Evolutionary conservation across 345 rosid species (phyloP), one percentile per base, ranked within the genome.

Genomic region (Rhodomyrtus tomentosa): DNA sequence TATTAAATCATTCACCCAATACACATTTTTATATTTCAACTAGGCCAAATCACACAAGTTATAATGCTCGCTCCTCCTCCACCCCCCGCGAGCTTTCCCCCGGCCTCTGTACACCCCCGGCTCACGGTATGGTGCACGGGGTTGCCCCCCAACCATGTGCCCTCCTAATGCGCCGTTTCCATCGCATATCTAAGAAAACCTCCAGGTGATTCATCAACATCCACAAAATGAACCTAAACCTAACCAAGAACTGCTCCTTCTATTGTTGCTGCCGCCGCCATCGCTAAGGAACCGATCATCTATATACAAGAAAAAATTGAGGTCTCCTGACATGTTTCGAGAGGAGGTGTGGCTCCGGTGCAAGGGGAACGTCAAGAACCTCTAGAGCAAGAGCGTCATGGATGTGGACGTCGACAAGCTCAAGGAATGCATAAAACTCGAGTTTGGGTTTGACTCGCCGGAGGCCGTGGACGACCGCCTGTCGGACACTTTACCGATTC

Each of bases 321-420:
- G 97, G 99, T 96, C 99, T 3, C 98, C 99, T 18, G 99, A 95
- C 87, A 87, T 92, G 10, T 88, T 86, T 88, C 89, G 99, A 52
- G 95, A 96, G 7, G 98, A 95, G 91, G 98, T 94, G 13, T 96
- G 99, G 99, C 91, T 89, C 15, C 87, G 92, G 85, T 93, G 98
- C 81, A 95, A 93, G 38, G 94, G 93, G 7, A 90, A 82, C 82
- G 82, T 84, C 56, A 91, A 87, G 86, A 89, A 85, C 55, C 85
- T 85, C 82, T 87, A 92, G 5, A 93, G 93, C 84, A 96, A 93
- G 90, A 96, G 98, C 92, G 93, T 95, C 53, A 95, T 98, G 0
- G 98, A 94, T 38, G 99, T 95, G 45, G 99, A 96, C 82, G 91
- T 96, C 29, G 98, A 94, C 84, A 98, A 96, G 85, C 99, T 96